Conservation (phyloP, 1,284 basidiomycete species). For the Marasmius tenuissimus region DNA sequence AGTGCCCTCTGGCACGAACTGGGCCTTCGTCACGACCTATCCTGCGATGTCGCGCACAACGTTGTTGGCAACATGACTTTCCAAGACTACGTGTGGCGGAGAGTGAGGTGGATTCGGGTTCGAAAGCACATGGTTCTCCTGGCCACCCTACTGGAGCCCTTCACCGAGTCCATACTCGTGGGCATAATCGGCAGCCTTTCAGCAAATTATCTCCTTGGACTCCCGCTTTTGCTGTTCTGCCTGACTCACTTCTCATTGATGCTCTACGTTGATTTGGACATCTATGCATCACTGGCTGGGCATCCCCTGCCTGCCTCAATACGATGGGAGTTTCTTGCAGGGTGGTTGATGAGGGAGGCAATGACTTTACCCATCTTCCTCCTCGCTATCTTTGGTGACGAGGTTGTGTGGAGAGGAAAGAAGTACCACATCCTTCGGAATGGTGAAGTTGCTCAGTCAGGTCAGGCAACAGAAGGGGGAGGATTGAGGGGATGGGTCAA, state of each 20-base stretch:
- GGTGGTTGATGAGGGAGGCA: constrained; percentile 78
- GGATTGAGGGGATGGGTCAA: constrained; percentile 19
- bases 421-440: constrained; percentile 63
- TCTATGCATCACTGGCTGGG: constrained; percentile 72
- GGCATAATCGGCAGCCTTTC: constrained; percentile 65
- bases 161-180: constrained; percentile 82
- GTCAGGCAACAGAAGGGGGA: neutral
- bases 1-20: constrained; percentile 90
- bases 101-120: constrained; percentile 93
- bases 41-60: constrained; percentile 86
- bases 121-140: constrained; percentile 87
- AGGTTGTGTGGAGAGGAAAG: constrained; percentile 83
- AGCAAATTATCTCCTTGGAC: constrained; percentile 49
- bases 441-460: constrained; percentile 52
- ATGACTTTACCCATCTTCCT: constrained; percentile 86
- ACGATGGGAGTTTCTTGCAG: constrained; percentile 64
- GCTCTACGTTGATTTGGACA: constrained; percentile 71
- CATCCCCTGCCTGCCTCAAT: constrained; percentile 53
- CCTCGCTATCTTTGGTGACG: constrained; percentile 75
- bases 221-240: constrained; percentile 56
- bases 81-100: constrained; percentile 78
- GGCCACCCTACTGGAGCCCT: constrained; percentile 85
- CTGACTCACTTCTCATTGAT: constrained; percentile 57
- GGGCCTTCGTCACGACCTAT: constrained; percentile 81
- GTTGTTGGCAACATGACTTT: constrained; percentile 86